Evolutionary conservation across 805 yeast species (phyloP).

Genomic region (Yamadazyma akitaensis): DNA sequence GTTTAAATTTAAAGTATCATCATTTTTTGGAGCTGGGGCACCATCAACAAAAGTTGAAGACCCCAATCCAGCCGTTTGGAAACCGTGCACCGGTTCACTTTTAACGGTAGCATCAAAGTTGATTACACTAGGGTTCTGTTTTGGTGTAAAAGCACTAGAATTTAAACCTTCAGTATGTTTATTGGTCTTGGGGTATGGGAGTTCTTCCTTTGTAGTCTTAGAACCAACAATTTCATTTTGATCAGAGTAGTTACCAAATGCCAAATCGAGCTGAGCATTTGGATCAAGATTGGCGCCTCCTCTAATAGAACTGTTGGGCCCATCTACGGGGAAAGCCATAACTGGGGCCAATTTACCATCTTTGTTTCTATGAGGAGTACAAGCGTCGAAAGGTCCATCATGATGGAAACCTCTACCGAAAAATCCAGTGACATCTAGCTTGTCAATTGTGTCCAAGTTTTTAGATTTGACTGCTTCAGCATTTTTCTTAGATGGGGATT

Average conservation of each 20-base stretch:
- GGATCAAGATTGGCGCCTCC: conserved; percentile 55
- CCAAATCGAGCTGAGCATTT: conserved; percentile 60
- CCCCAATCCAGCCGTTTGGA: conserved; percentile 83
- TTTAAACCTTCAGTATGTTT: conserved; percentile 18
- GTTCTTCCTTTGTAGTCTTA: conserved; percentile 12
- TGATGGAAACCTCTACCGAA: conserved; percentile 96
- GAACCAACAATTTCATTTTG: conserved; percentile 39
- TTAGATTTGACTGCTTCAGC: conserved; percentile 52
- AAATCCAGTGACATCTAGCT: conserved; percentile 91
- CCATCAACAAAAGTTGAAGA: conserved; percentile 92
- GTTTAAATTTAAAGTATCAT: conserved; percentile 24
- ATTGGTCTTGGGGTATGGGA: conserved; percentile 19
- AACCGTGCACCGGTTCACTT: conserved; percentile 79
- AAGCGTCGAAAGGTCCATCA: conserved; percentile 98
- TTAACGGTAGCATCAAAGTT: conserved; percentile 70
- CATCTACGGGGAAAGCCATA: conserved; percentile 91
- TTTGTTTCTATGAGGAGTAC: conserved; percentile 93
- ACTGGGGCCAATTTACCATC: conserved; percentile 79
- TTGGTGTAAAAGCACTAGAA: conserved; percentile 35
- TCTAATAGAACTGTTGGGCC: conserved; percentile 83
- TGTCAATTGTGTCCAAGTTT: conserved; percentile 90
- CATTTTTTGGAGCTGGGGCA: conserved; percentile 75
- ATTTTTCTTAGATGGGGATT: conserved; percentile 37
- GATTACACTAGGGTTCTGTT: conserved; percentile 50
- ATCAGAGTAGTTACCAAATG: conserved; percentile 67